These are phyloP conservation scores for Dactylellina haptotyla DNA, from an alignment of 2,329 filamentous ascomycete genomes.

Conservation along the genomic window DNA sequence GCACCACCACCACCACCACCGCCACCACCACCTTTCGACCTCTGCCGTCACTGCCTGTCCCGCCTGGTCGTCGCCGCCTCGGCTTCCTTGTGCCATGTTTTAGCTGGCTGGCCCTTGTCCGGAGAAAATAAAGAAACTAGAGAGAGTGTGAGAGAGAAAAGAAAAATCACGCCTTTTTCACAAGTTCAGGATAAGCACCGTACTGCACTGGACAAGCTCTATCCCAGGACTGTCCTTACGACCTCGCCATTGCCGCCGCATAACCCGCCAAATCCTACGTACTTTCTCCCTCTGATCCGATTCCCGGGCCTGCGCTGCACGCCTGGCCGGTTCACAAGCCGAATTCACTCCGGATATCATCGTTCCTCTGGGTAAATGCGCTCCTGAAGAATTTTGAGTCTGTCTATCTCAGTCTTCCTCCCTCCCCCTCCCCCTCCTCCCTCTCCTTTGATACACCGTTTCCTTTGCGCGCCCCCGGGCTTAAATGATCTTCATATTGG, in stretches of 20 bases:
- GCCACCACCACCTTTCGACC: neutral
- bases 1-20: constrained; percentile 3
- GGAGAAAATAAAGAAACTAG: neutral
- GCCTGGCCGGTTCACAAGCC: constrained; percentile 22
- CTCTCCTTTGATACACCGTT: too few species aligned
- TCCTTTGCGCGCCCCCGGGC: neutral
- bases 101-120: constrained; percentile 1
- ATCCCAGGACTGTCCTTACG: constrained; percentile 22
- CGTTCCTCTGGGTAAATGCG: constrained; percentile 47
- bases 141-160: neutral
- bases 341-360: constrained; percentile 51
- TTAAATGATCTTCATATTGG: constrained; percentile 46
- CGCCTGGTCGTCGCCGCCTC: constrained; percentile 4
- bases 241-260: constrained; percentile 36
- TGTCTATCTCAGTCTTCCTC: neutral
- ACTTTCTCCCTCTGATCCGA: constrained; percentile 15
- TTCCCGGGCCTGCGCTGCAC: constrained; percentile 28
- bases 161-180: constrained; percentile 30
- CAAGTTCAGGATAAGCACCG: constrained; percentile 14
- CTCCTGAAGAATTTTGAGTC: neutral
- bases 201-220: constrained; percentile 48
- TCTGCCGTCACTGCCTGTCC: neutral
- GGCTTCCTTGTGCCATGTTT: neutral
- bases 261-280: constrained; percentile 25
- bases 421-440: too few species aligned